Base-by-base conservation (phyloP, 371 early-diverging fungal species). In the Syncephalastrum monosporum region DNA sequence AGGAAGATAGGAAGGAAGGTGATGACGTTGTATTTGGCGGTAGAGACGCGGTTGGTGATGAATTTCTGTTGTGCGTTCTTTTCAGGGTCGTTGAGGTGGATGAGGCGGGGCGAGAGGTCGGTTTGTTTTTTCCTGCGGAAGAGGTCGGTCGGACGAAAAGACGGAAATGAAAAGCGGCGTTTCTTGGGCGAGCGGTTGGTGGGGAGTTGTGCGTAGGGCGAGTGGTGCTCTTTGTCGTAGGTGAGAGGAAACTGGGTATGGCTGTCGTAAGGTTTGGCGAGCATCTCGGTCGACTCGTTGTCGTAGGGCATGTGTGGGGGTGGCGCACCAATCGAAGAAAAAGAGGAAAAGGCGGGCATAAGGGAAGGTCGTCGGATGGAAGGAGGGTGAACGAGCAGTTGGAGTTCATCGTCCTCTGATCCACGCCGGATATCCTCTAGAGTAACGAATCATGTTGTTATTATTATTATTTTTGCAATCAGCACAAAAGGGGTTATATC, bases 1-100 rank as follows among this genome's bases (percentile, higher is more conserved):
- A 97, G 69, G 72, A 97, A 95, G 65, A 93, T 91, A 44, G 94
- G 94, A 53, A 98, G 58, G 70, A 98, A 98, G 4, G 93, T 91
- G 42, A 86, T 44, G 27, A 85, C 38, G 59, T 89, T 95, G 74
- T 98, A 97, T 79, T 94, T 96, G 23, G 94, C 89, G 2, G 96
- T 94, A 17, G 89, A 90, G 44, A 94, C 85, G 45, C 81, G 71
- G 65, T 94, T 94, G 68, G 86, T 85, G 17, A 91, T 68, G 63
- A 86, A 95, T 62, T 88, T 87, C 69, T 78, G 76, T 56, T 83
- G 75, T n/a, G 64, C 63, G 61, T 95, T 94, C 51, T 80, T 71
- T 49, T 82, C 77, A 8, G 84, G 68, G 55, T 90, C 86, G 69
- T 95, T 94, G 50, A 97, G 75, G 64, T 94, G 84, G 63, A 97